Conservation (phyloP, 305 asterid genomes). For the Euphrasia arctica region DNA sequence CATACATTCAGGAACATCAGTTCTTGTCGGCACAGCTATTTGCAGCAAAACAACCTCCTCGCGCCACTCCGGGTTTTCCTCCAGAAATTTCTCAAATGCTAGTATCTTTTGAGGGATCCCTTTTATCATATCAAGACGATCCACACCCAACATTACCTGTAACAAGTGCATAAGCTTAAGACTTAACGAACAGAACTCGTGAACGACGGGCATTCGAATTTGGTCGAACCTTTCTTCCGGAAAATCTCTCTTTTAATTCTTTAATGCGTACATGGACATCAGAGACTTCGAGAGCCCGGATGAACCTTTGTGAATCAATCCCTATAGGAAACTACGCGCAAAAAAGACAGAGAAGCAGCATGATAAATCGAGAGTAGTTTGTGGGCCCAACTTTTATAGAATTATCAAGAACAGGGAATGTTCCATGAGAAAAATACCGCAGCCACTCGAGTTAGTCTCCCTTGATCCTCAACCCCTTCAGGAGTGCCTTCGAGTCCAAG, state of each 20-base stretch:
- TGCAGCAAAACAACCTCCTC: too few species aligned
- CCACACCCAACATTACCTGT: conserved; percentile 95
- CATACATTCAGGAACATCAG: too few species aligned
- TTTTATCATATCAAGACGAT: conserved; percentile 94
- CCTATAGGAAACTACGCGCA: conserved; percentile 84
- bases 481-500: conserved; percentile 97
- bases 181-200: conserved; percentile 1
- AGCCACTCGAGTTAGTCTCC: conserved; percentile 94
- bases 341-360: conserved; percentile 28
- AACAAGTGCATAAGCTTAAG: conserved; percentile 15
- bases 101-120: conserved; percentile 93
- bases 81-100: conserved; percentile 92
- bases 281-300: conserved; percentile 64
- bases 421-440: conserved; percentile 85
- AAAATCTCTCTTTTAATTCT: conserved; percentile 72
- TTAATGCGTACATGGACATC: conserved; percentile 58
- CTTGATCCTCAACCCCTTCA: conserved; percentile 97
- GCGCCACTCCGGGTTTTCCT: conserved; percentile 80
- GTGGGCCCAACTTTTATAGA: background rate
- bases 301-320: conserved; percentile 89
- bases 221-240: conserved; percentile 68
- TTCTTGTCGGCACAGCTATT: too few species aligned
- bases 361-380: conserved; percentile 20
- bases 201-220: conserved; percentile 6
- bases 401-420: too few species aligned